Evolutionary conservation across 176 grass and related monocot genomes (phyloP).

Genomic region (Cymbopogon citratus): DNA sequence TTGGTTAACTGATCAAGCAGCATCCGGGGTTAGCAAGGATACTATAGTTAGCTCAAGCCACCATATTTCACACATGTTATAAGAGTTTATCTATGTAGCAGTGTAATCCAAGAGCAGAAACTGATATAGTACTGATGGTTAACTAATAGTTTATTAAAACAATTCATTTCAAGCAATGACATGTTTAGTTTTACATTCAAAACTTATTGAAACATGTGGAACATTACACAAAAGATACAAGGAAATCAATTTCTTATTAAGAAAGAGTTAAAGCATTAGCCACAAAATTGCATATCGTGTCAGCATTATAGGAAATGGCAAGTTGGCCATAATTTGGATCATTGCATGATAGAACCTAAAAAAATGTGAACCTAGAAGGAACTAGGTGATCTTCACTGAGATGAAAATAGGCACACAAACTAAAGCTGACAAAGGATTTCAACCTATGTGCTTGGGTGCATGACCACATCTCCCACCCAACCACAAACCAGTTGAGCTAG

Average conservation of each 20-base stretch:
- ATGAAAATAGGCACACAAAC: background rate
- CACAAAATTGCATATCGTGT: background rate
- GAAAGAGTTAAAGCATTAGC: background rate
- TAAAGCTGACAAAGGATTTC: background rate
- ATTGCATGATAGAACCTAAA: background rate
- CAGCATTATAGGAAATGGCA: background rate
- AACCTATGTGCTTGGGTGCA: background rate
- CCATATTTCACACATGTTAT: background rate
- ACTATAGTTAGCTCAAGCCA: background rate
- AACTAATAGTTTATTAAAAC: background rate
- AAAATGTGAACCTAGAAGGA: background rate
- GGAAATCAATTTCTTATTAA: background rate
- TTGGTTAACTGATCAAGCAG: constrained; percentile 1
- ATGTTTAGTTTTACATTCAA: background rate
- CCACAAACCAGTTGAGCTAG: background rate
- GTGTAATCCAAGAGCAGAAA: background rate
- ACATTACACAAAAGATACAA: background rate
- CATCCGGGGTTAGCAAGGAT: background rate
- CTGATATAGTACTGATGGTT: background rate
- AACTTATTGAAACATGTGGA: background rate
- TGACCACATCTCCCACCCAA: background rate
- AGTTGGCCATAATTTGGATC: background rate
- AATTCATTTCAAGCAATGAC: background rate
- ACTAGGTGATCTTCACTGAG: background rate
- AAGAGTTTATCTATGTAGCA: background rate